phyloP scores from a whole-genome alignment of 441 rosid genomes.

The Syzygium malaccense region DNA sequence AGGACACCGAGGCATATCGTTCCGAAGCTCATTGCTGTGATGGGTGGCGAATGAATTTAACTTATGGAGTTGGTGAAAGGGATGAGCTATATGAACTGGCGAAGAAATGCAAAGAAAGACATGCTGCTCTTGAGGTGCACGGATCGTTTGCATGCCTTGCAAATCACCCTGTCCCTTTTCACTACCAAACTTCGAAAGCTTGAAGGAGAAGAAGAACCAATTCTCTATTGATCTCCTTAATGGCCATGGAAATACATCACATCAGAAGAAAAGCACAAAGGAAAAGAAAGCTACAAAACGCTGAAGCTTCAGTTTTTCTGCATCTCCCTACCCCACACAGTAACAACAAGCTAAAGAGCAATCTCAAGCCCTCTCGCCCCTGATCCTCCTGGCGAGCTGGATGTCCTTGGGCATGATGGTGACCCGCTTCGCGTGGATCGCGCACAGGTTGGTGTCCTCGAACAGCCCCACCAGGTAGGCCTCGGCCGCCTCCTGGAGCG shows the following conservation, averaged over 20 bases:
- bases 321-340: not conserved
- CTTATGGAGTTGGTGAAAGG: not conserved
- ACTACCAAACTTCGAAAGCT: not conserved
- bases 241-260: not conserved
- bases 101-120: not conserved
- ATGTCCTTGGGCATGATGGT: slow-evolving; percentile 11
- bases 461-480: slow-evolving; percentile 7
- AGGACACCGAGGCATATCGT: slow-evolving; percentile 20
- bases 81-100: slow-evolving; percentile 2
- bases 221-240: not conserved
- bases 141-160: slow-evolving; percentile 75
- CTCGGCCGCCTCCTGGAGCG: slow-evolving; percentile 6
- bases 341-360: not conserved
- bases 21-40: slow-evolving; percentile 12
- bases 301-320: not conserved
- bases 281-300: not conserved
- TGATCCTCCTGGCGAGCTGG: slow-evolving; percentile 8
- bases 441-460: slow-evolving; percentile 7
- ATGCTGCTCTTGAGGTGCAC: slow-evolving; percentile 65
- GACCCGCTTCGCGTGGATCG: slow-evolving; percentile 7
- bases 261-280: not conserved
- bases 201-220: not conserved
- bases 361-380: slow-evolving; percentile 6
- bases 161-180: slow-evolving; percentile 47
- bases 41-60: not conserved